Base-by-base conservation (phyloP, 805 yeast species). In the Saccharomycopsis sp. region DNA sequence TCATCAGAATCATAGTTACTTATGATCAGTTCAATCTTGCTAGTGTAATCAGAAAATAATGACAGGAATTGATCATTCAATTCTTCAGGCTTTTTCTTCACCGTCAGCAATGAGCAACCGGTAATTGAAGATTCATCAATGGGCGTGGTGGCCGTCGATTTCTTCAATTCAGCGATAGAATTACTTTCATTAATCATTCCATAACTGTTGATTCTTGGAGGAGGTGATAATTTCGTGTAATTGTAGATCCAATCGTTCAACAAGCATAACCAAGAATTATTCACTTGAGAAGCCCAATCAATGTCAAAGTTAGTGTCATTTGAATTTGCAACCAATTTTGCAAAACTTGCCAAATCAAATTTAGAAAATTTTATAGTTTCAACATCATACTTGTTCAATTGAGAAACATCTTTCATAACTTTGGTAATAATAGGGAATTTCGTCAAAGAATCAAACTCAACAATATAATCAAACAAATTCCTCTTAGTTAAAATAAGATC, bases 151-250 rank as follows among this genome's bases (percentile, higher is more conserved):
- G 5, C 97, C 98, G 65, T 93, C 93, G 34, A 93, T 97, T 62
- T 90, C 97, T 62, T 93, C 97, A 49, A 93, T 86, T 53, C 84
- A 85, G 28, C 96, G 7, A 20, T 7, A 31, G 35, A 14, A 13
- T 9, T 96, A 53, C 82, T 74, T 43, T 77, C 78, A 41, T 70
- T 68, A 33, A 85, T 77, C 23, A 76, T 68, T 20, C 99, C 99
- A 48, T 86, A 74, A 55, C 85, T 88, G 35, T 31, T 20, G 35
- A 31, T 14, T 20, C 17, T 31, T 8, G 35, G 35, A n/a, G n/a
- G n/a, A n/a, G n/a, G n/a, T n/a, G n/a, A n/a, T n/a, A n/a, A n/a
- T 31, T 31, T 17, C 5, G 7, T 17, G 35, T 31, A 31, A 7
- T 9, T 17, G 17, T 31, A 31, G 20, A 31, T 14, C 35, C 35